phyloP scores from a whole-genome alignment of 352 stramenopile species.

The Phytophthora lateralis region DNA sequence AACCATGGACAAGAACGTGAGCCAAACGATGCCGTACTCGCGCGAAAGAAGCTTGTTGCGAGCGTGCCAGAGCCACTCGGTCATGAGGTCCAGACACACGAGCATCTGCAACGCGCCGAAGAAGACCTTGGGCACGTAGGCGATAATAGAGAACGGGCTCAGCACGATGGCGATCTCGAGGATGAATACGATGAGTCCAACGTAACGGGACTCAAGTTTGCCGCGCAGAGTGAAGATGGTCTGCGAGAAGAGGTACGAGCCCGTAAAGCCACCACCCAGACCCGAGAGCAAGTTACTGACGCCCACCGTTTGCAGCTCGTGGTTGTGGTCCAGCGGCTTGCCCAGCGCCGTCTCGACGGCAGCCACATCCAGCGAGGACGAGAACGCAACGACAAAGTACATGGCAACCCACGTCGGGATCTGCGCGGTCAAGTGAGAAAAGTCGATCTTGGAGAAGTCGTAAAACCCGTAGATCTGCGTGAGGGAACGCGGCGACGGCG shows the following conservation, averaged over 20 bases:
- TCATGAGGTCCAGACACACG: conserved; percentile 97
- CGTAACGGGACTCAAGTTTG: conserved; percentile 73
- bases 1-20: conserved; percentile 95
- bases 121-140: conserved; percentile 97
- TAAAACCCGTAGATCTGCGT: conserved; percentile 85
- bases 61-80: conserved; percentile 95
- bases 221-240: conserved; percentile 91
- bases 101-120: conserved; percentile 97
- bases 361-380: conserved; percentile 96
- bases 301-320: conserved; percentile 95
- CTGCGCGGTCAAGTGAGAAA: conserved; percentile 63
- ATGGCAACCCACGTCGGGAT: conserved; percentile 95
- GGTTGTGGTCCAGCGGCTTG: conserved; percentile 94
- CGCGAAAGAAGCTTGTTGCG: conserved; percentile 84
- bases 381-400: conserved; percentile 99
- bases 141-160: conserved; percentile 94
- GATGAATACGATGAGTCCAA: conserved; percentile 77
- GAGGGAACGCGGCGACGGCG: conserved; percentile 61
- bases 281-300: conserved; percentile 97
- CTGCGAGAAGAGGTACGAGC: conserved; percentile 99
- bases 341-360: conserved; percentile 97
- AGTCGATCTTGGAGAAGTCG: conserved; percentile 66
- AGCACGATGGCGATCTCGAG: conserved; percentile 82
- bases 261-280: conserved; percentile 96
- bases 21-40: conserved; percentile 94